phyloP scores from a whole-genome alignment of 2,329 filamentous ascomycete genomes.

The Diaporthe batatas region DNA sequence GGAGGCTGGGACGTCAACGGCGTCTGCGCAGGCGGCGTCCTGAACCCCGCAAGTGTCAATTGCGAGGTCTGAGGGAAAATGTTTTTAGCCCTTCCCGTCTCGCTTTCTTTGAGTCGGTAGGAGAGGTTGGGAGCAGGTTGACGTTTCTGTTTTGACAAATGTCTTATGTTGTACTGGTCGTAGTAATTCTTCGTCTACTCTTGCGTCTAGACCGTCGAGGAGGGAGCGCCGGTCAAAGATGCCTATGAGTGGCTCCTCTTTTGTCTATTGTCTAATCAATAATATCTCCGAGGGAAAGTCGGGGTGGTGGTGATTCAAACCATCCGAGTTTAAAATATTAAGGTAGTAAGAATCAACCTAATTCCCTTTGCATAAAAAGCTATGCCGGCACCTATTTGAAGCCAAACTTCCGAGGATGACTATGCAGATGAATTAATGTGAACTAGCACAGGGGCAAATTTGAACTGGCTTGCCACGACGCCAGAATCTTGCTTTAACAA shows the following conservation, averaged over 20 bases:
- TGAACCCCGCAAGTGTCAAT: background rate
- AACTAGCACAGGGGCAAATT: background rate
- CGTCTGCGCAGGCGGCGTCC: conserved; percentile 30
- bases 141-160: too few species aligned
- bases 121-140: background rate
- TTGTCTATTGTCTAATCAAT: background rate
- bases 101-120: background rate
- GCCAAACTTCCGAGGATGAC: background rate
- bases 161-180: too few species aligned
- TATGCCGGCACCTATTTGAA: background rate
- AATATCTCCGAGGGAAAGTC: too few species aligned
- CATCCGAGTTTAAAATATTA: background rate
- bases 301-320: background rate
- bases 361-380: background rate
- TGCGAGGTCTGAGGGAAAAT: background rate
- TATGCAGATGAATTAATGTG: background rate
- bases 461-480: too few species aligned
- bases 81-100: background rate
- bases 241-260: background rate
- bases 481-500: background rate
- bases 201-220: background rate
- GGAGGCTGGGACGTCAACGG: conserved; percentile 31
- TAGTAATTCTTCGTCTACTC: background rate
- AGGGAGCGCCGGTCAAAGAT: background rate
- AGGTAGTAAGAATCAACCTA: background rate